phyloP scores from a whole-genome alignment of 257 asterid genomes.

The Solanum etuberosum region DNA sequence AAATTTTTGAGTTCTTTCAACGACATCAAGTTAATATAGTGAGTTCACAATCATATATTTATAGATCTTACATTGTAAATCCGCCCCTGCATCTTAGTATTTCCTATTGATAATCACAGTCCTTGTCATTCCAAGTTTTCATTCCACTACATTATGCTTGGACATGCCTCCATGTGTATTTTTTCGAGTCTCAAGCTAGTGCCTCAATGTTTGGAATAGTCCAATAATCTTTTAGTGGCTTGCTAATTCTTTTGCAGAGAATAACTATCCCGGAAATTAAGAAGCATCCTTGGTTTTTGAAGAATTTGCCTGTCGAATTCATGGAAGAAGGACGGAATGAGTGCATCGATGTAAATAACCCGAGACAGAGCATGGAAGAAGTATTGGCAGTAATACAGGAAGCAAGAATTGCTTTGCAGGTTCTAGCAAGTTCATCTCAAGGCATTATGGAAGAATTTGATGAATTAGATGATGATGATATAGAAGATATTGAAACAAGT shows the following conservation, averaged over 20 bases:
- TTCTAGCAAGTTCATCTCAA: not conserved
- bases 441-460: constrained; percentile 27
- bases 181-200: not conserved
- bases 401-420: constrained; percentile 6
- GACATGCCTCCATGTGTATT: not conserved
- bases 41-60: not conserved
- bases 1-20: not conserved
- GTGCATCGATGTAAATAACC: constrained; percentile 8
- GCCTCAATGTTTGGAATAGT: not conserved
- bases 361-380: constrained; percentile 22
- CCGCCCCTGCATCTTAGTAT: not conserved
- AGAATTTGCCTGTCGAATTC: constrained; percentile 20
- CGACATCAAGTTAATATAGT: not conserved
- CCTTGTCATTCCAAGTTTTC: not conserved
- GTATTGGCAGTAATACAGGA: constrained; percentile 14
- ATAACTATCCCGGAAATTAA: constrained; percentile 26
- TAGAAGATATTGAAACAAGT: constrained; percentile 15
- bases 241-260: constrained; percentile 12
- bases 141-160: not conserved
- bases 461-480: constrained; percentile 15
- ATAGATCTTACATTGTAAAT: not conserved
- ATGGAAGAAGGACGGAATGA: constrained; percentile 23
- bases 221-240: not conserved
- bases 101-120: not conserved
- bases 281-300: constrained; percentile 25